Evolutionary conservation across 2,329 filamentous ascomycete species (phyloP).

Genomic region (Akanthomyces uredinophilus): DNA sequence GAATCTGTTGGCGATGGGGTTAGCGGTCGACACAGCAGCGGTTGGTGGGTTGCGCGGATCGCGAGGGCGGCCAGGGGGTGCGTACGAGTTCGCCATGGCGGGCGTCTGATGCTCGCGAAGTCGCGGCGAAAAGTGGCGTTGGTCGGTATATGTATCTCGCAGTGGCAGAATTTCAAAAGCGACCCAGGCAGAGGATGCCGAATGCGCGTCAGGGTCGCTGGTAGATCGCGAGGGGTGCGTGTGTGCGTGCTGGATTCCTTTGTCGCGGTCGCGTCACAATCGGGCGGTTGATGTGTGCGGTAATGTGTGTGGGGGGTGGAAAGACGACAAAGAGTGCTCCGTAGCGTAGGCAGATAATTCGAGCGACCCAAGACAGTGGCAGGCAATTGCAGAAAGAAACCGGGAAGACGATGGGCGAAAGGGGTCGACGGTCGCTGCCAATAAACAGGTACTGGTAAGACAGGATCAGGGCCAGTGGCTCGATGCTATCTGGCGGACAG

Average conservation of each 20-base stretch:
- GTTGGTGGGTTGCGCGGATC: neutral
- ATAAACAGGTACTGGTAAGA: neutral
- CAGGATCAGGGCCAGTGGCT: neutral
- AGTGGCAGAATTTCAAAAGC: neutral
- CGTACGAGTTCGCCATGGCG: constrained; percentile 15
- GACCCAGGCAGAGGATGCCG: neutral
- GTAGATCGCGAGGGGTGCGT: neutral
- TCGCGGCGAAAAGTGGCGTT: neutral
- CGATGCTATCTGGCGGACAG: neutral
- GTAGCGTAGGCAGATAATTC: neutral
- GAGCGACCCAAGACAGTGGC: neutral
- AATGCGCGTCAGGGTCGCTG: neutral
- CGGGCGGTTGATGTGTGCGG: neutral
- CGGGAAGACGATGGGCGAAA: neutral
- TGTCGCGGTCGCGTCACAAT: constrained; percentile 16
- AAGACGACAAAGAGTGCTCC: neutral
- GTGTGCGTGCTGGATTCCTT: neutral
- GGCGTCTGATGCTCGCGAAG: neutral
- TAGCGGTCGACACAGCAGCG: neutral
- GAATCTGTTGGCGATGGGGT: constrained; percentile 42
- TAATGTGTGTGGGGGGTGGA: neutral
- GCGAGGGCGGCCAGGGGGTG: neutral
- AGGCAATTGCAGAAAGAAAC: neutral
- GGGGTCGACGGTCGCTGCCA: neutral
- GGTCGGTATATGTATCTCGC: neutral